phyloP scores from a whole-genome alignment of 2,329 filamentous ascomycete genomes.

The Trichophaea hybrida region DNA sequence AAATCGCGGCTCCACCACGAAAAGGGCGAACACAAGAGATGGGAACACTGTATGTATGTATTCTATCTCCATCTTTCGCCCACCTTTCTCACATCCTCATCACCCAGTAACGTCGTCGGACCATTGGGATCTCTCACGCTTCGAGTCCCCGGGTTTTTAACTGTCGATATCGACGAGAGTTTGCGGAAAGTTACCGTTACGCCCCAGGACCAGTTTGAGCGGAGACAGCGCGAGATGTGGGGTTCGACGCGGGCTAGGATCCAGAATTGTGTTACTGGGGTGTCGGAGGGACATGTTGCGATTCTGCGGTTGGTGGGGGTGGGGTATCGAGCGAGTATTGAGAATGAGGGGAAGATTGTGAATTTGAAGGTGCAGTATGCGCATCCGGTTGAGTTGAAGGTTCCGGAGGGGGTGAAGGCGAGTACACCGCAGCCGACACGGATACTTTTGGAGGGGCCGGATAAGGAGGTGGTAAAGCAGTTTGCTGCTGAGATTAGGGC shows the following conservation, averaged over 20 bases:
- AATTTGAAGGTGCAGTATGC: constrained; percentile 93
- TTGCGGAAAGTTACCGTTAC: constrained; percentile 49
- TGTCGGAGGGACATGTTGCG: constrained; percentile 90
- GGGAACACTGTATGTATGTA: constrained; percentile 57
- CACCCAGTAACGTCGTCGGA: constrained; percentile 13
- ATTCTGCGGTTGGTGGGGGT: constrained; percentile 89
- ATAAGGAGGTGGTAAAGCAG: constrained; percentile 75
- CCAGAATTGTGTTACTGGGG: constrained; percentile 78
- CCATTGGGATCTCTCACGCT: constrained; percentile 56
- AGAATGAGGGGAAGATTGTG: constrained; percentile 61
- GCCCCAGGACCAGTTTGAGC: constrained; percentile 52
- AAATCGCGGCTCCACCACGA: constrained; percentile 46
- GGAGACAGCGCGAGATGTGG: constrained; percentile 89
- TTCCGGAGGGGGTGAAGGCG: constrained; percentile 70
- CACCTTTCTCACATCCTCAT: background rate
- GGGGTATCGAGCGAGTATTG: constrained; percentile 81
- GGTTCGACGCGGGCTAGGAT: constrained; percentile 84
- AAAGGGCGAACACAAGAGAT: constrained; percentile 47
- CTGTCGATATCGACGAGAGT: constrained; percentile 34
- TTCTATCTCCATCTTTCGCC: constrained; percentile 31
- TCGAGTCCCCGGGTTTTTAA: constrained; percentile 64
- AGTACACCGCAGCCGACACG: constrained; percentile 82
- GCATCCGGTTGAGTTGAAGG: constrained; percentile 78
- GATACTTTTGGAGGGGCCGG: constrained; percentile 73
- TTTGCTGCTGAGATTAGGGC: constrained; percentile 78